These are phyloP conservation scores for Plantago ovata DNA, from an alignment of 257 asterid genomes.

Conservation along the genomic window DNA sequence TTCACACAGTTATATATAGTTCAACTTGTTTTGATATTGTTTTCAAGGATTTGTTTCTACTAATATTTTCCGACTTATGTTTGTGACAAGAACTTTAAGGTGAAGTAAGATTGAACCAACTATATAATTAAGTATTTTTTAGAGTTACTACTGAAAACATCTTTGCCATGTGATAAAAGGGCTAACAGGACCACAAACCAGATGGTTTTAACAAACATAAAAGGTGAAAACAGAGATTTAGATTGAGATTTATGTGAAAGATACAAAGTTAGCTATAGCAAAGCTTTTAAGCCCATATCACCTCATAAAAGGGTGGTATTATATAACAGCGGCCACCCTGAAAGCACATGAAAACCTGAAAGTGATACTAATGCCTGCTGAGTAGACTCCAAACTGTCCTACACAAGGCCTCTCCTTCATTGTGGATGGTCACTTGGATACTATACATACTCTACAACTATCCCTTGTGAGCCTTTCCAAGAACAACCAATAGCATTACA, in stretches of 20 bases:
- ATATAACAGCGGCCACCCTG: background rate
- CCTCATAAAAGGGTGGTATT: background rate
- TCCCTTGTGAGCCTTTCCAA: conserved; percentile 3
- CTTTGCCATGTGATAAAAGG: background rate
- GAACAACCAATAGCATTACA: background rate
- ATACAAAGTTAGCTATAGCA: background rate
- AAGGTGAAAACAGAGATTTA: background rate
- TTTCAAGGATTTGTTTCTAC: too few species aligned
- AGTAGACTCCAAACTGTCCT: conserved; percentile 1
- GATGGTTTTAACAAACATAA: background rate
- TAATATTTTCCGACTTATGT: too few species aligned
- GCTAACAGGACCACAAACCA: background rate
- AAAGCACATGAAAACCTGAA: conserved; percentile 9
- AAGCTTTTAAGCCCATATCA: background rate
- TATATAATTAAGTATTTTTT: background rate
- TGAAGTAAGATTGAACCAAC: background rate
- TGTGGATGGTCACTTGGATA: conserved; percentile 7
- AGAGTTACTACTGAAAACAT: background rate
- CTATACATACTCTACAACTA: background rate
- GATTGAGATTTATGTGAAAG: background rate
- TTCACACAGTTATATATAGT: too few species aligned
- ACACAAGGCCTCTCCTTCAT: background rate
- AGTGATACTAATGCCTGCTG: conserved; percentile 2
- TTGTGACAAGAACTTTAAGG: background rate
- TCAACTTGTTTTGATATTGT: too few species aligned